Base-by-base conservation (phyloP, 1,284 basidiomycete genomes). In the Melampsora americana region DNA sequence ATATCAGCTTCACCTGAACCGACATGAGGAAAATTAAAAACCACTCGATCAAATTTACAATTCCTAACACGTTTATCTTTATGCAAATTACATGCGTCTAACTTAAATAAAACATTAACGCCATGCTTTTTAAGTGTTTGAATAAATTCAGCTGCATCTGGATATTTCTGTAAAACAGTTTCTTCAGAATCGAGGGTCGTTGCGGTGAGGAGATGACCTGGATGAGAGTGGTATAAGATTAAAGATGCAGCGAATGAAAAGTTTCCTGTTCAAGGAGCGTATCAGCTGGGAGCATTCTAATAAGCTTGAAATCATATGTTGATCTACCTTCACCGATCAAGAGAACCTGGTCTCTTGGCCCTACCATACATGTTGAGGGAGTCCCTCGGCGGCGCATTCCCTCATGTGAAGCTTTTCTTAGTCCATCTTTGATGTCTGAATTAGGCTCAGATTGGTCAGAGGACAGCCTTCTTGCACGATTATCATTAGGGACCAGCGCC, bases 11-110 rank as follows among this genome's bases (percentile, higher is more conserved):
- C 95, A 0, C 95, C 93, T 79, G 90, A 92, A 39, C 95, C 95
- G 80, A 91, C 91, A 85, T 99, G 95, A 68, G 95, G 95, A 80
- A 98, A 99, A 82, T 98, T 97, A 89, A 93, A 98, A 28, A 93
- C 89, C 76, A 98, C 87, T 72, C 83, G 88, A 85, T 93, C 90
- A 87, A 91, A 90, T 78, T 84, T 85, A 82, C 66, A 86, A 85
- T 79, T 65, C 64, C 48, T 65, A 39, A 70, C 72, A 18, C 73
- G 78, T 77, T 86, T 78, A 66, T 85, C 84, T 79, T 86, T 90
- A 77, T 90, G 89, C 59, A 97, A 83, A 75, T 86, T 87, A 5
- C 90, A 90, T 2, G 90, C 95, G 83, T 99, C 95, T 14, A 98
- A 87, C 6, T 87, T 86, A 82, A 97, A 99, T 3, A 92, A 81